These are phyloP conservation scores for Diplodia corticola DNA, from an alignment of 2,329 filamentous ascomycete species.

Conservation along the genomic window DNA sequence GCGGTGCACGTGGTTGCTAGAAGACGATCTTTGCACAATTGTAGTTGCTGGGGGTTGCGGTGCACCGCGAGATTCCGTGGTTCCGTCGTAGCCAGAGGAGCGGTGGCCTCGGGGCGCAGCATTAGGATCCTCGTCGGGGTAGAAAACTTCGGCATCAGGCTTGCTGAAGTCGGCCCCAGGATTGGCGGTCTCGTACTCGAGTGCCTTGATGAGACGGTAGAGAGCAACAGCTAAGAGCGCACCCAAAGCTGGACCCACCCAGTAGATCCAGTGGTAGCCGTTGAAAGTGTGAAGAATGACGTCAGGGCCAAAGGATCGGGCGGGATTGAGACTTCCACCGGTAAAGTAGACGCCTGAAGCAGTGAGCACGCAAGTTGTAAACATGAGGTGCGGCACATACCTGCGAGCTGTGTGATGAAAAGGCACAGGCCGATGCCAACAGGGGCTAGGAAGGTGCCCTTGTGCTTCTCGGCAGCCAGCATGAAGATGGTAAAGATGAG, in stretches of 20 bases:
- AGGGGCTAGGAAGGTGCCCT: conserved; percentile 42
- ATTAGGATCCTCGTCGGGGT: conserved; percentile 37
- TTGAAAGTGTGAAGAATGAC: conserved; percentile 47
- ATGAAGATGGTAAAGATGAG: conserved; percentile 53
- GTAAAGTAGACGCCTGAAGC: conserved; percentile 47
- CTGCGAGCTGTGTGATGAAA: conserved; percentile 49
- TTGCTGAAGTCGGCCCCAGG: conserved; percentile 51
- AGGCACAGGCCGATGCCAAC: conserved; percentile 48
- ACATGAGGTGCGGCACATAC: conserved; percentile 26
- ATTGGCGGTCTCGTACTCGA: conserved; percentile 54
- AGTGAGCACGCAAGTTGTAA: neutral
- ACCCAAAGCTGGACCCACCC: conserved; percentile 51
- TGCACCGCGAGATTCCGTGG: neutral
- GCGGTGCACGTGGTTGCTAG: neutral
- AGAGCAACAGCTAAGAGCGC: conserved; percentile 49
- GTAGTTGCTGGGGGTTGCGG: neutral
- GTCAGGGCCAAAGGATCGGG: conserved; percentile 51
- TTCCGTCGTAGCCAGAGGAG: neutral
- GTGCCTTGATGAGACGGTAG: conserved; percentile 50
- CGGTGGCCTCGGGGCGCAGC: neutral
- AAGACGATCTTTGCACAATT: neutral
- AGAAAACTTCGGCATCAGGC: conserved; percentile 40
- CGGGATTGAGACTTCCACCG: conserved; percentile 51
- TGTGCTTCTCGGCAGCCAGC: conserved; percentile 45
- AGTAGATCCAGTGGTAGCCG: conserved; percentile 54